Base-by-base conservation (phyloP, 2,329 filamentous ascomycete species). In the Cucurbitaria berberidis region DNA sequence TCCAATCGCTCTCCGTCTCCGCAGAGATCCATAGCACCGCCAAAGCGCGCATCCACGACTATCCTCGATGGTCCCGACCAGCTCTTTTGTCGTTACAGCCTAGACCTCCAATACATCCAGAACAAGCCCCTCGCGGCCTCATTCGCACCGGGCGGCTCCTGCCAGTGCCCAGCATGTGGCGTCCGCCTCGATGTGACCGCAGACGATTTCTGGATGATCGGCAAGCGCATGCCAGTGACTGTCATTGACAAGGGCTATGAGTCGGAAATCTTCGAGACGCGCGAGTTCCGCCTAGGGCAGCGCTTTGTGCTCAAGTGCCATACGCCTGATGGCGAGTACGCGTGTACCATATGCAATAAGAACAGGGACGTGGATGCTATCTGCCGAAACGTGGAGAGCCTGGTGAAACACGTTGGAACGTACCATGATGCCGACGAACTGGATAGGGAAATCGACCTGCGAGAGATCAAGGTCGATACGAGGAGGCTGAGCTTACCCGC, bases 291-390 rank as follows among this genome's bases (percentile, higher is more conserved):
- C 21, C 64, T 76, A 7, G 70, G 65, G 1, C 73, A 74, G 57
- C 67, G 73, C 8, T 76, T 76, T 51, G 69, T 73, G 6, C 54
- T 75, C 45, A 75, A 76, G 44, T 74, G 73, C 44, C 73, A 76
- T 40, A 74, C 72, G 0, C 62, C 64, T 1, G 67, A 70, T 13
- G 73, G 72, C 26, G 66, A 71, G 52, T 75, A 69, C 46, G 74
- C 74, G 5, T 76, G 74, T 48, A 66, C 72, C 5, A 65, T 76
- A 3, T 76, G 74, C 50, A 68, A 55, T 40, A 57, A 57, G 40
- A 51, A 64, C n/a, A 54, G 70, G 3, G 73, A 75, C 2, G 65
- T 70, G 1, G 73, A 75, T 57, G 73, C 72, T 0, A 64, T 76
- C 5, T 74, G 72, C 22, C 59, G 73, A 3, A 70, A 58, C 7